Evolutionary conservation across 108 stramenopile genomes (phyloP).

Genomic region (Asterionellopsis glacialis): DNA sequence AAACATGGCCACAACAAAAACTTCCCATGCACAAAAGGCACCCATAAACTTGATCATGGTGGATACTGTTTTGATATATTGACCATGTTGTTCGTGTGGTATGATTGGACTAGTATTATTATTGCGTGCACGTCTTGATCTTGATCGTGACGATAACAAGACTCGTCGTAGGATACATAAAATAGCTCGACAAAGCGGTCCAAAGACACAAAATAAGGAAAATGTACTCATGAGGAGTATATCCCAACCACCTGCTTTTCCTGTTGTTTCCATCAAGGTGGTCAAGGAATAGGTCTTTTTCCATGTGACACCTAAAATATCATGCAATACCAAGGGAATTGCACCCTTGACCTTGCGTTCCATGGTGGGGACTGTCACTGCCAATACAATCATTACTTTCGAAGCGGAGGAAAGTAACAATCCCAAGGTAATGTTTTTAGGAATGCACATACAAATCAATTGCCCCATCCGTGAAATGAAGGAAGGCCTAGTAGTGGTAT

Average conservation of each 20-base stretch:
- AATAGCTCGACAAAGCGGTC: conserved; percentile 31
- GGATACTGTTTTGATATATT: conserved; percentile 8
- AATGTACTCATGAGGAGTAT: conserved; percentile 79
- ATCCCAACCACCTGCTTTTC: conserved; percentile 81
- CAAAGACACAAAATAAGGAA: conserved; percentile 46
- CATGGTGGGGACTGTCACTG: conserved; percentile 63
- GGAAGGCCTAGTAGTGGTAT: too few species aligned
- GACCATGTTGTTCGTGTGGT: background rate
- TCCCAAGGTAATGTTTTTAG: too few species aligned
- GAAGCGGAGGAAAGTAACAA: too few species aligned
- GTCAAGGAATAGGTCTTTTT: conserved; percentile 55
- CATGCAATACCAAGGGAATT: conserved; percentile 60
- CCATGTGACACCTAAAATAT: conserved; percentile 73
- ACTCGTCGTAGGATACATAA: conserved; percentile 19
- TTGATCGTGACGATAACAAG: conserved; percentile 11
- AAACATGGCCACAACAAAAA: conserved; percentile 62
- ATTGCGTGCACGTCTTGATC: background rate
- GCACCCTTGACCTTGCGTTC: conserved; percentile 73
- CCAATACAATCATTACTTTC: conserved; percentile 10
- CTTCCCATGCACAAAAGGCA: conserved; percentile 87
- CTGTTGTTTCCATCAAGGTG: conserved; percentile 68
- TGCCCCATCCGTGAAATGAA: too few species aligned
- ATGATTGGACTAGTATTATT: background rate
- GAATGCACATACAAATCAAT: too few species aligned
- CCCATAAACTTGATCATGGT: conserved; percentile 64